phyloP scores from a whole-genome alignment of 2,329 filamentous ascomycete species.

The Aureobasidium sp. region DNA sequence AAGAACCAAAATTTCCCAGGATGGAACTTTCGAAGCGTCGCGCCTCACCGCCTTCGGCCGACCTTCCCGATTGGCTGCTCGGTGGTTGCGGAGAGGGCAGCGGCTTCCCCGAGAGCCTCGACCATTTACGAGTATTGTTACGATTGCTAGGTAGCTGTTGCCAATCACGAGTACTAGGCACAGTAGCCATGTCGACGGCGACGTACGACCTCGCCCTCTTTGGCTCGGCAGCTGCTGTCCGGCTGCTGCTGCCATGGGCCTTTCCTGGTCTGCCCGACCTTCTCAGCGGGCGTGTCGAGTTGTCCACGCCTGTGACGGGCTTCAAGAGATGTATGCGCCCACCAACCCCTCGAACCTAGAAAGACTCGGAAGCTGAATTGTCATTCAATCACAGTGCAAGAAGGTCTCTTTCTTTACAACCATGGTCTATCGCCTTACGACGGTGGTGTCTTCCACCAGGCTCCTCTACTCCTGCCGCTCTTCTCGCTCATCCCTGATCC shows the following conservation, averaged over 20 bases:
- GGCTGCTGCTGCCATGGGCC: conserved; percentile 69
- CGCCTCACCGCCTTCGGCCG: neutral
- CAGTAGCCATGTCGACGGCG: conserved; percentile 1
- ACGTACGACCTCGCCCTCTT: conserved; percentile 50
- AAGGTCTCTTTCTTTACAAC: conserved; percentile 91
- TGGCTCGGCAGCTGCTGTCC: conserved; percentile 65
- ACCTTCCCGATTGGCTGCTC: neutral
- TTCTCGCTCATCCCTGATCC: conserved; percentile 80
- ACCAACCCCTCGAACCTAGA: neutral
- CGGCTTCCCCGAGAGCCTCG: neutral
- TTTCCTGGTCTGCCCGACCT: conserved; percentile 81
- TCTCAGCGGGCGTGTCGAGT: conserved; percentile 84
- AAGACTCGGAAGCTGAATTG: conserved; percentile 2
- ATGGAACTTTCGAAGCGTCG: neutral
- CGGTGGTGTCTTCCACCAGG: conserved; percentile 75
- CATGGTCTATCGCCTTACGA: conserved; percentile 97
- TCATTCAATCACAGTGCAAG: conserved; percentile 57
- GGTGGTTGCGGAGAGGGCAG: neutral
- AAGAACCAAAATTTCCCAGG: neutral
- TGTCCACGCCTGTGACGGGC: conserved; percentile 94
- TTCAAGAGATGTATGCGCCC: conserved; percentile 79
- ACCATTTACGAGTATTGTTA: neutral
- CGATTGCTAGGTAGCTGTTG: neutral
- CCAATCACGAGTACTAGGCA: neutral
- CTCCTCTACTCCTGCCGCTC: conserved; percentile 81